These are phyloP conservation scores for Hyparrhenia diplandra DNA, from an alignment of 176 grass and related monocot species.

Conservation along the genomic window DNA sequence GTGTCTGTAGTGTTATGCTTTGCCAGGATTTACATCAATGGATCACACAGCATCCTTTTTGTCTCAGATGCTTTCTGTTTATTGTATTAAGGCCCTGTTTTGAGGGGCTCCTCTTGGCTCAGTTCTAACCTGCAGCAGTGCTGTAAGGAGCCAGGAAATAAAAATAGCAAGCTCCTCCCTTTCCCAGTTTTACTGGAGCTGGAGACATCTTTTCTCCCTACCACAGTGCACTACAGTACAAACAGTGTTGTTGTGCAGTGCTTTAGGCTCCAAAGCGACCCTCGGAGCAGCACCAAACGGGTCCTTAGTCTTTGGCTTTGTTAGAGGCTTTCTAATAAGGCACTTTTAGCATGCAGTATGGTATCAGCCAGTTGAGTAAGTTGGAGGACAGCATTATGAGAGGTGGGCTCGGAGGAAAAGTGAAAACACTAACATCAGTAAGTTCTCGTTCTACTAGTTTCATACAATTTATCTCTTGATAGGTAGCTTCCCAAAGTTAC, in stretches of 20 bases:
- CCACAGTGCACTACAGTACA: background rate
- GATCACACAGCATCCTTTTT: background rate
- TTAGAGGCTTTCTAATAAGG: constrained; percentile 30
- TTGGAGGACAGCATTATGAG: constrained; percentile 98
- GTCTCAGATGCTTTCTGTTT: background rate
- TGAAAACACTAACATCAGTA: constrained; percentile 74
- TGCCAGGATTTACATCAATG: background rate
- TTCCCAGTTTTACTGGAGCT: background rate
- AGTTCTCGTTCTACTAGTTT: constrained; percentile 23
- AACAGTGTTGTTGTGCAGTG: background rate
- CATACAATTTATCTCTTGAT: constrained; percentile 24
- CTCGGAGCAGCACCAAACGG: background rate
- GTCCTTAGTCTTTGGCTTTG: background rate
- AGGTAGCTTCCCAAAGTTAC: constrained; percentile 9
- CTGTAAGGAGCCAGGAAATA: background rate
- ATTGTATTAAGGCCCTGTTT: background rate
- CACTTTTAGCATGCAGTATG: constrained; percentile 65
- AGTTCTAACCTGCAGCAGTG: background rate
- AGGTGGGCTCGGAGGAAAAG: constrained; percentile 77
- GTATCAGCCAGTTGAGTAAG: constrained; percentile 77
- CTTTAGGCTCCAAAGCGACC: background rate
- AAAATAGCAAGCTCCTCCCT: background rate
- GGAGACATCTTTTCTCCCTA: background rate
- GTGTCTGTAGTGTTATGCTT: background rate
- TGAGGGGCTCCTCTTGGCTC: background rate